Evolutionary conservation across 805 yeast species (phyloP).

Genomic region (Sporopachydermia quercuum): DNA sequence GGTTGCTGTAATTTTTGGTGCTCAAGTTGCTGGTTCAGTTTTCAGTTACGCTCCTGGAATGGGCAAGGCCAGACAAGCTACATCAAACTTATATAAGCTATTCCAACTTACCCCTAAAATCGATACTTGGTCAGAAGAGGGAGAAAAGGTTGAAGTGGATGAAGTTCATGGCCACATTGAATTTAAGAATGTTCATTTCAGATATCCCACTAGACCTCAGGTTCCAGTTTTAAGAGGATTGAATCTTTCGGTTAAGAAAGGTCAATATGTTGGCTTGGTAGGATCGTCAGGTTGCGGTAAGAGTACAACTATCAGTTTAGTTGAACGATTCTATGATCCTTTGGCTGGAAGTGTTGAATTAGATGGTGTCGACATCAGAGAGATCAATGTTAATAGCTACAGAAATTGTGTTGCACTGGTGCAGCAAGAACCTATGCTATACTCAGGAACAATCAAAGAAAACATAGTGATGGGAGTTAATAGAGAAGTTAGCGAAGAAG

Average conservation of each 20-base stretch:
- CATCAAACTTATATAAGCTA: slow-evolving; percentile 18
- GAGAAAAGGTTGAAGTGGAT: slow-evolving; percentile 16
- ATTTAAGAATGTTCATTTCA: slow-evolving; percentile 43
- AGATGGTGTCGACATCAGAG: slow-evolving; percentile 35
- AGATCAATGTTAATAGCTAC: slow-evolving; percentile 33
- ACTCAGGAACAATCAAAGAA: slow-evolving; percentile 40
- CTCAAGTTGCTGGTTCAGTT: slow-evolving; percentile 21
- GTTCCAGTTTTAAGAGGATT: slow-evolving; percentile 37
- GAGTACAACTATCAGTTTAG: slow-evolving; percentile 38
- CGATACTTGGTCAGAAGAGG: slow-evolving; percentile 18
- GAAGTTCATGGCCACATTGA: slow-evolving; percentile 33
- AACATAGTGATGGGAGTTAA: slow-evolving; percentile 37
- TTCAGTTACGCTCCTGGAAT: slow-evolving; percentile 28
- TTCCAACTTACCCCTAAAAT: slow-evolving; percentile 19
- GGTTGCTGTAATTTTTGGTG: slow-evolving; percentile 23
- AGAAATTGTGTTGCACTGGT: slow-evolving; percentile 41
- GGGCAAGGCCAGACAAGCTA: slow-evolving; percentile 25
- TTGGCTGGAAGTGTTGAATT: slow-evolving; percentile 32
- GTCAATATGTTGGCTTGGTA: slow-evolving; percentile 48
- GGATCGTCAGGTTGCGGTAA: slow-evolving; percentile 54
- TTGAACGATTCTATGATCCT: slow-evolving; percentile 38
- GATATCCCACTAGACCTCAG: slow-evolving; percentile 47
- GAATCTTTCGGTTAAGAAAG: slow-evolving; percentile 30
- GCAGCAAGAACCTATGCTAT: slow-evolving; percentile 46
- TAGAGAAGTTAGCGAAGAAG: slow-evolving; percentile 22